Base-by-base conservation (phyloP, 23 red algal species). In the Gracilaria vermiculophylla region DNA sequence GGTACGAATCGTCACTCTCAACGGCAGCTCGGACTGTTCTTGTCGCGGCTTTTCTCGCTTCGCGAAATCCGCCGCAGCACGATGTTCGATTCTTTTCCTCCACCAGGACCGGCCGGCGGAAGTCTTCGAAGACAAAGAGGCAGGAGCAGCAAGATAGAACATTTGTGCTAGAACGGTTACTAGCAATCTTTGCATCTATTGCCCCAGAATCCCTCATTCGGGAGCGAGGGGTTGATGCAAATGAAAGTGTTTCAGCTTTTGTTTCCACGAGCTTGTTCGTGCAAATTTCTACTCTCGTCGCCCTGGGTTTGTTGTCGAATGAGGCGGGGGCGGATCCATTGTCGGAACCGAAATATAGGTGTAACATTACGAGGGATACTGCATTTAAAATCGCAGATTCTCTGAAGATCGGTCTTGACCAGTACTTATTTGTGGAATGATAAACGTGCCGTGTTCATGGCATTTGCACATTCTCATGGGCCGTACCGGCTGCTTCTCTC, bases 11-110 rank as follows among this genome's bases (percentile, higher is more conserved):
- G 32, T 73, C 67, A 24, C 67, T 86, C 16, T 57, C 61, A 25
- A 53, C 35, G 14, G 49, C 40, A 35, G 23, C 61, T 28, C 61
- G 60, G 1, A 58, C 61, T 27, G 40, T 86, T 33, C 65, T 86
- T 33, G 44, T 86, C 11, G 62, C 81, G 20, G 81, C 81, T 20
- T 86, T 65, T 86, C 61, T 86, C 35, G 81, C 62, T 41, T 50
- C 60, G 33, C 48, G 40, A 57, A 86, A 72, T 86, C 62, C 81
- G 25, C 81, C 81, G 27, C 47, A 70, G 27, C 81, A 86, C 9
- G 81, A 86, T 55, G 9, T 74, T 29, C 81, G 81, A 12, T 74
- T 65, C 66, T 86, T 86, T 74, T 69, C 81, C 33, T 65, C 62
- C 7, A 41, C 19, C 10, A 70, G 81, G 44, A 74, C 81, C 20